Evolutionary conservation across 441 rosid species (phyloP).

Genomic region (Theobroma grandiflorum): DNA sequence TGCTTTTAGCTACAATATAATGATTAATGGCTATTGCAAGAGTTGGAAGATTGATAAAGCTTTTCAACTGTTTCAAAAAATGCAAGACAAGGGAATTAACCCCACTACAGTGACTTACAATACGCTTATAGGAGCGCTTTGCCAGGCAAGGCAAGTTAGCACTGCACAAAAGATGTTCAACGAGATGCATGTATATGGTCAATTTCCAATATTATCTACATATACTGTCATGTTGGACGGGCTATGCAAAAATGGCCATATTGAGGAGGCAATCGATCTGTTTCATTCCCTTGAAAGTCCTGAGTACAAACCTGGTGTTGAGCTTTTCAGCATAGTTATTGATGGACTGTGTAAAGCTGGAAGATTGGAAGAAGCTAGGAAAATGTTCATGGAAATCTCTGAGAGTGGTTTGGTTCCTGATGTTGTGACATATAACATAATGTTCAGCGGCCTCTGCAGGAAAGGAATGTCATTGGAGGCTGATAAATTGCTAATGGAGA

Average conservation of each 20-base stretch:
- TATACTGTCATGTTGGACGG: slow-evolving; percentile 14
- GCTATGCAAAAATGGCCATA: slow-evolving; percentile 35
- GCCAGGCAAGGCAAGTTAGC: slow-evolving; percentile 9
- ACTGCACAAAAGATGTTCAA: slow-evolving; percentile 13
- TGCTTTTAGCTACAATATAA: slow-evolving; percentile 32
- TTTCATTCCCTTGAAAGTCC: slow-evolving; percentile 19
- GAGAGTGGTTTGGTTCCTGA: slow-evolving; percentile 36
- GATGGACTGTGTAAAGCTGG: slow-evolving; percentile 41
- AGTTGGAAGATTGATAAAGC: slow-evolving; percentile 22
- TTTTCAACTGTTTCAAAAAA: slow-evolving; percentile 19
- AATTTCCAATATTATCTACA: slow-evolving; percentile 8
- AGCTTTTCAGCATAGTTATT: slow-evolving; percentile 33
- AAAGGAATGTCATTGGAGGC: slow-evolving; percentile 39
- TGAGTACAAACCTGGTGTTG: slow-evolving; percentile 12
- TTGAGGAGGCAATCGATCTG: slow-evolving; percentile 38
- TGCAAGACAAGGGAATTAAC: slow-evolving; percentile 24
- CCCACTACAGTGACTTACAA: slow-evolving; percentile 19
- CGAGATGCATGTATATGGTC: slow-evolving; percentile 13
- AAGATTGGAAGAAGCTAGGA: slow-evolving; percentile 39
- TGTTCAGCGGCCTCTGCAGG: slow-evolving; percentile 45
- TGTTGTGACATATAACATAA: slow-evolving; percentile 41
- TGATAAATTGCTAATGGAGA: slow-evolving; percentile 35
- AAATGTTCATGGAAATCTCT: slow-evolving; percentile 32
- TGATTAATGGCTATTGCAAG: slow-evolving; percentile 50
- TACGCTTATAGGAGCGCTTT: slow-evolving; percentile 27